phyloP scores from a whole-genome alignment of 1,284 basidiomycete species.

The Ceraceosorus guamensis region DNA sequence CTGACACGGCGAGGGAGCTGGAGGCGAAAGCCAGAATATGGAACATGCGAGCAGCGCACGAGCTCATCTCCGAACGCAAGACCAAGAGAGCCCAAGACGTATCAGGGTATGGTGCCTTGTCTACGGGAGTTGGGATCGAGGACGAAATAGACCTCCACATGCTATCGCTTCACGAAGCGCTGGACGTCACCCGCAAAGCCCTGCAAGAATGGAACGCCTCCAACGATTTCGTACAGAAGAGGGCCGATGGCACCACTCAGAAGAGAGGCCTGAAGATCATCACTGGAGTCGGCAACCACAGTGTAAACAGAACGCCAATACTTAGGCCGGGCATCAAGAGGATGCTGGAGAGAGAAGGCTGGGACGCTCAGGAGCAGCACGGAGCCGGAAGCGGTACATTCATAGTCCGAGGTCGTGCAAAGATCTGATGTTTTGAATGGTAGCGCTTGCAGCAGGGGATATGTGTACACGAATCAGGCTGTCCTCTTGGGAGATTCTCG shows the following conservation, averaged over 20 bases:
- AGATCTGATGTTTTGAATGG: not conserved
- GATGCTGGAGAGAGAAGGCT: constrained; percentile 45
- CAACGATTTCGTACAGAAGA: not conserved
- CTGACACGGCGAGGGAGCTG: constrained; percentile 45
- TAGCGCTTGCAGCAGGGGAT: too few relatives aligned
- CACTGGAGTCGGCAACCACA: constrained; percentile 48
- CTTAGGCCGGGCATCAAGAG: constrained; percentile 45
- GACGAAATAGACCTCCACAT: constrained; percentile 46
- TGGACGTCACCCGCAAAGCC: constrained; percentile 43
- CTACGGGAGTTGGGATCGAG: not conserved
- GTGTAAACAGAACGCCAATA: constrained; percentile 41
- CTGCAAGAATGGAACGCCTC: constrained; percentile 30
- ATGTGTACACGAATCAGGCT: not conserved
- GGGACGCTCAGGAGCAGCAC: constrained; percentile 32
- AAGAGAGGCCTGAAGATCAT: constrained; percentile 37
- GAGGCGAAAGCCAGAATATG: constrained; percentile 46
- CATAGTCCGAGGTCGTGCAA: not conserved
- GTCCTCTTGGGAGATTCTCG: too few relatives aligned
- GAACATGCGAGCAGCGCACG: constrained; percentile 42
- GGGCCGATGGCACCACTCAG: constrained; percentile 13
- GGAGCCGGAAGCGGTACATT: not conserved
- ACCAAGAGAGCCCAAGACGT: not conserved
- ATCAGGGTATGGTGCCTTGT: not conserved
- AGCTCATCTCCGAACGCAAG: constrained; percentile 42
- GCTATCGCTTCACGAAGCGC: constrained; percentile 46